Evolutionary conservation across 768 basidiomycete species (phyloP).

Genomic region (Mycena sanguinolenta): DNA sequence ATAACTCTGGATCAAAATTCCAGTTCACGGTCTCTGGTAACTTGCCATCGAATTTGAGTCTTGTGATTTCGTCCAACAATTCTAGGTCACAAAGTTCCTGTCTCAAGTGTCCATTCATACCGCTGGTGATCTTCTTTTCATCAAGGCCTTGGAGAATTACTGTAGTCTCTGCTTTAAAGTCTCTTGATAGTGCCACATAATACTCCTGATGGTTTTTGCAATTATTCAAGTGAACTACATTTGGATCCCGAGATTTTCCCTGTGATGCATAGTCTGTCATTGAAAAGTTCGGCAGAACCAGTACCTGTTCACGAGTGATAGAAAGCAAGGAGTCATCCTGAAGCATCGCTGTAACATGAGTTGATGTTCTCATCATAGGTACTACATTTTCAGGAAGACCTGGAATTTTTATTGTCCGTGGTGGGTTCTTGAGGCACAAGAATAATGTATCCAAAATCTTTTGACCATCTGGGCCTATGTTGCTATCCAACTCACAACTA

Average conservation of each 20-base stretch:
- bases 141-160: constrained; percentile 1
- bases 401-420: neutral
- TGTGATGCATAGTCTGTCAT: constrained; percentile 3
- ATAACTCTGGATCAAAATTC: no score
- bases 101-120: neutral
- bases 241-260: neutral
- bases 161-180: neutral
- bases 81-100: constrained; percentile 1
- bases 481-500: neutral
- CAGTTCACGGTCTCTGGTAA: neutral
- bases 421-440: neutral
- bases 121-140: neutral
- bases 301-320: neutral
- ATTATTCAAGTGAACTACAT: constrained; percentile 6
- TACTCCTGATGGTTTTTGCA: neutral
- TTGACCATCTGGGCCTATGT: neutral
- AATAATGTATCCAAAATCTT: neutral
- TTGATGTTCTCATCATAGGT: neutral
- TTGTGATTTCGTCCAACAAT: constrained; percentile 4
- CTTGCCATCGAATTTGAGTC: neutral
- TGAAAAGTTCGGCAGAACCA: constrained; percentile 1
- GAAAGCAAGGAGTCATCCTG: constrained; percentile 3
- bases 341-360: neutral
- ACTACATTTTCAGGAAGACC: neutral
- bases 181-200: constrained; percentile 3